Evolutionary conservation across 2,329 filamentous ascomycete species (phyloP).

Genomic region (Aspergillus aculeatus): DNA sequence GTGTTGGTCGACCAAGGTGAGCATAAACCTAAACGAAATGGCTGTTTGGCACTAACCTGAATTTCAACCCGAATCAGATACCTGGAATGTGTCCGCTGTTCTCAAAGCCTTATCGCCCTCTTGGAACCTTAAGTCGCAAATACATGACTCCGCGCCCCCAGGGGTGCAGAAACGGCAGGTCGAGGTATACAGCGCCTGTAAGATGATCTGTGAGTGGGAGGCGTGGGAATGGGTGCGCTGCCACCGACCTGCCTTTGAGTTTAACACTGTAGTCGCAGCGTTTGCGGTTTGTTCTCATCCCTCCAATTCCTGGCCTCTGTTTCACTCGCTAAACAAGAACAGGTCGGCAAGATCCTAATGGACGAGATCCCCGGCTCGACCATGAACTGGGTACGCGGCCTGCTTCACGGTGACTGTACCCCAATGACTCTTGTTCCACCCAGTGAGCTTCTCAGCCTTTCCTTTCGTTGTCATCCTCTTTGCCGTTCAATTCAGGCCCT

Average conservation of each 20-base stretch:
- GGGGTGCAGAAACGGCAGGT: neutral
- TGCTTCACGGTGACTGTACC: conserved; percentile 5
- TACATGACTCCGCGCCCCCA: neutral
- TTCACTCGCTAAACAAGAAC: too few species aligned
- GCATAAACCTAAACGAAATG: too few species aligned
- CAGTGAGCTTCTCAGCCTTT: conserved; percentile 12
- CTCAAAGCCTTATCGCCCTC: neutral
- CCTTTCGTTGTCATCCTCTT: too few species aligned
- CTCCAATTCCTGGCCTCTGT: too few species aligned
- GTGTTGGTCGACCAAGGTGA: neutral
- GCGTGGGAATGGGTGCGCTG: conserved; percentile 49
- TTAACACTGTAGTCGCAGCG: conserved; percentile 35
- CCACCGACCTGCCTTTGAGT: conserved; percentile 45
- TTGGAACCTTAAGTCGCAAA: too few species aligned
- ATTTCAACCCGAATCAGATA: neutral
- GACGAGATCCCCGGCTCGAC: conserved; percentile 46
- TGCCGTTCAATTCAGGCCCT: too few species aligned
- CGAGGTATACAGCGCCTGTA: conserved; percentile 39
- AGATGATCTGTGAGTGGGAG: conserved; percentile 48
- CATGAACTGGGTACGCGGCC: conserved; percentile 24
- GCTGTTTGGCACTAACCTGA: neutral
- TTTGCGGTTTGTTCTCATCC: too few species aligned
- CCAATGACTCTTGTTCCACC: conserved; percentile 11
- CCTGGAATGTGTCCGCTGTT: conserved; percentile 9
- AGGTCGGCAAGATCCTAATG: conserved; percentile 22